Evolutionary conservation across 441 rosid species (phyloP), one percentile per base, ranked within the genome.

Genomic region (Omphalea diandra): DNA sequence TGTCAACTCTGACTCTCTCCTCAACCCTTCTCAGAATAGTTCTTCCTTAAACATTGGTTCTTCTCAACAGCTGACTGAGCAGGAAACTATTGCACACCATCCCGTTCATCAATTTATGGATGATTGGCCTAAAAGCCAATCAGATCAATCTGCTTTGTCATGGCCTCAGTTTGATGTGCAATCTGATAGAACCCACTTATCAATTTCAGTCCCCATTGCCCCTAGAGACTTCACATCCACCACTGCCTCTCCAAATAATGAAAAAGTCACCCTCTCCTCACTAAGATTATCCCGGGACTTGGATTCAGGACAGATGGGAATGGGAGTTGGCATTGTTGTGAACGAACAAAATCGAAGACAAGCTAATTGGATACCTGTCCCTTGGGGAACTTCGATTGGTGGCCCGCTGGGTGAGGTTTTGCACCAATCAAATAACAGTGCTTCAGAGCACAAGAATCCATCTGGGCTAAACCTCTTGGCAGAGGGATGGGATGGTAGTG

Each of bases 341-440:
- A 63, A 63, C 11, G 85, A 77, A 50, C 77, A 78, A 1, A 76
- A 15, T 60, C 88, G 77, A 29, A 91, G 85, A 80, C 84, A 72
- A 73, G 67, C 87, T 3, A 83, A 77, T 64, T 88, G 90, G 92
- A 80, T 87, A 29, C 95, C 97, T 14, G 69, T 83, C 69, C 75
- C 92, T 1, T 89, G 96, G 96, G 96, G 83, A 71, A 73, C 75
- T 71, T 85, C 96, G 2, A 73, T 90, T 78, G 97, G 94, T 9
- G 97, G 97, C 59, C 96, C 96, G 1, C 78, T 92, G 43, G 96
- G 93, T 1, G 98, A 93, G 82, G 96, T 82, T 55, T 69, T 93
- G 71, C 81, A 87, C 71, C 83, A 70, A 46, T 77, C 75, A 33
- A 82, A 65, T 33, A 65, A 66, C 73, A 72, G 46, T 43, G 14